These are phyloP conservation scores for Cercospora beticola DNA, from an alignment of 2,329 filamentous ascomycete genomes.

Conservation along the genomic window DNA sequence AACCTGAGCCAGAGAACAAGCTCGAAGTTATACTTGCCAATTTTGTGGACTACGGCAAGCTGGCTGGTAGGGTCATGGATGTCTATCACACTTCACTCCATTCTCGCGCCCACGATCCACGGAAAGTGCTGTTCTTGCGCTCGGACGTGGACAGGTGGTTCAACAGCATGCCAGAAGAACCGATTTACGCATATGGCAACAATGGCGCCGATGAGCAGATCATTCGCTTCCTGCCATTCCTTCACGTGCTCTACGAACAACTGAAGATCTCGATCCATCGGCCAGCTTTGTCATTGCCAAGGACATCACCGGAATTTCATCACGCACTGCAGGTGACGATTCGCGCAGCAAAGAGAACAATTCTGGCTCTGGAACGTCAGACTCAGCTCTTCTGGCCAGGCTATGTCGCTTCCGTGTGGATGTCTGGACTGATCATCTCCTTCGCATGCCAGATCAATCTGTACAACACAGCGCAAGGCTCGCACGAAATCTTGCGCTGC, in stretches of 20 bases:
- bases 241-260: conserved; percentile 38
- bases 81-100: conserved; percentile 29
- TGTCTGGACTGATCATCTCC: conserved; percentile 41
- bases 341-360: conserved; percentile 33
- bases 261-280: conserved; percentile 39
- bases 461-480: conserved; percentile 31
- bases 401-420: conserved; percentile 41
- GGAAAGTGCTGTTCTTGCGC: conserved; percentile 25
- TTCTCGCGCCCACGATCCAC: conserved; percentile 22
- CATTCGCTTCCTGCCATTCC: conserved; percentile 31
- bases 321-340: conserved; percentile 37
- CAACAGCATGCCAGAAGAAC: conserved; percentile 29
- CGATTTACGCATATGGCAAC: conserved; percentile 18
- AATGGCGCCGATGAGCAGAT: conserved; percentile 24
- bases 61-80: conserved; percentile 27
- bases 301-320: conserved; percentile 33
- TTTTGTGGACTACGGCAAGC: conserved; percentile 29
- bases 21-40: conserved; percentile 28
- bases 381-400: conserved; percentile 38
- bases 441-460: conserved; percentile 38
- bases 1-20: conserved; percentile 1
- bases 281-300: conserved; percentile 40
- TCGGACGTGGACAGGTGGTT: conserved; percentile 31
- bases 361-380: conserved; percentile 32
- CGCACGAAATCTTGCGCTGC: conserved; percentile 27